These are phyloP conservation scores for Beta corolliflora DNA, from an alignment of 179 eudicot species.

Conservation along the genomic window DNA sequence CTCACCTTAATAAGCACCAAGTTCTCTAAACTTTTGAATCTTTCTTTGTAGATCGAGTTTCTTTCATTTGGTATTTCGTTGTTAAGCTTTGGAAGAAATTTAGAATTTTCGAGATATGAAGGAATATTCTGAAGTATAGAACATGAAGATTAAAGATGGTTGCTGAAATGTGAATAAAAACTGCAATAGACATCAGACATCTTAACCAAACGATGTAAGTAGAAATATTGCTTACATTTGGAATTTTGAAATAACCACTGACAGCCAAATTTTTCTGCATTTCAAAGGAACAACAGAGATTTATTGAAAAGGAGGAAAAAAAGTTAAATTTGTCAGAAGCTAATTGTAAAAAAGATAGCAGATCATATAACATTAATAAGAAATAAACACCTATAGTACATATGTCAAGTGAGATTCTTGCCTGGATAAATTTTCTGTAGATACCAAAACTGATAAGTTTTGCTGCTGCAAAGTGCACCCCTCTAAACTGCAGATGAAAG, in stretches of 20 bases:
- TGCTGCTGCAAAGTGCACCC: slow-evolving; percentile 48
- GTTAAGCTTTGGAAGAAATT: slow-evolving; percentile 85
- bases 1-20: slow-evolving; percentile 82
- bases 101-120: slow-evolving; percentile 24
- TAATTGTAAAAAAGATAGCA: not conserved
- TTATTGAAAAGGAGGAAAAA: not conserved
- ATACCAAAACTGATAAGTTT: slow-evolving; percentile 56
- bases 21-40: slow-evolving; percentile 73
- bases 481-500: slow-evolving; percentile 53
- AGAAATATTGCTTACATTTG: slow-evolving; percentile 24
- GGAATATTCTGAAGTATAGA: not conserved
- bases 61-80: slow-evolving; percentile 58
- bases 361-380: too few relatives aligned
- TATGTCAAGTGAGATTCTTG: not conserved
- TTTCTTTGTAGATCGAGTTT: slow-evolving; percentile 37
- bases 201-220: not conserved
- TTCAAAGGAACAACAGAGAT: not conserved
- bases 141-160: too few relatives aligned
- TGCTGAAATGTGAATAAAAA: not conserved
- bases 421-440: slow-evolving; percentile 70
- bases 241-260: slow-evolving; percentile 81
- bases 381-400: too few relatives aligned
- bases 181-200: not conserved
- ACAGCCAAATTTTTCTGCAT: slow-evolving; percentile 85
- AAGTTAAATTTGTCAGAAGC: not conserved